phyloP scores from a whole-genome alignment of 2,329 filamentous ascomycete species.

The Trichoderma sp. region DNA sequence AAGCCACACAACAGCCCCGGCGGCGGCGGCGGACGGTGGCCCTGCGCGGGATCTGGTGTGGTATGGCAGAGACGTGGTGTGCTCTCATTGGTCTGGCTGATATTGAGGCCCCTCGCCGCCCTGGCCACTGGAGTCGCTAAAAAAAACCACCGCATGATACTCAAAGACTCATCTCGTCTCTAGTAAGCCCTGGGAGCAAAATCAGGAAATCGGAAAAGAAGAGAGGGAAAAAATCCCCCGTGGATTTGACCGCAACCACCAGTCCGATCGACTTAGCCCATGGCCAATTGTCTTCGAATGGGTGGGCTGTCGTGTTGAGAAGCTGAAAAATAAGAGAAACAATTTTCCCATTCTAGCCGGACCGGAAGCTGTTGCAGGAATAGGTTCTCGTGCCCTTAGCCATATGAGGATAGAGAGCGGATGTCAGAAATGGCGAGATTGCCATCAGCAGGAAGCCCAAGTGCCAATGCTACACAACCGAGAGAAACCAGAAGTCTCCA shows the following conservation, averaged over 20 bases:
- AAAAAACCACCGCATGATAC: slow-evolving; percentile 25
- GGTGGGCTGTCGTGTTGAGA: slow-evolving; percentile 3
- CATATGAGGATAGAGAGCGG: not conserved
- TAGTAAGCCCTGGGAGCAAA: slow-evolving; percentile 23
- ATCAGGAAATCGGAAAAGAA: slow-evolving; percentile 18
- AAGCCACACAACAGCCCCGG: slow-evolving; percentile 22
- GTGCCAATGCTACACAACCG: not conserved
- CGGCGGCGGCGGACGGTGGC: slow-evolving; percentile 27
- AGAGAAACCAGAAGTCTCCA: not conserved
- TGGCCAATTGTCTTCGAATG: not conserved
- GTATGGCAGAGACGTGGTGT: slow-evolving; percentile 44
- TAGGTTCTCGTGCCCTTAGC: not conserved
- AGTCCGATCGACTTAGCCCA: not conserved
- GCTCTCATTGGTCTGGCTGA: slow-evolving; percentile 40
- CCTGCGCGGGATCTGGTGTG: slow-evolving; percentile 33
- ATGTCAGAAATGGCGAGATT: not conserved
- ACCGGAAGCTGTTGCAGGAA: not conserved
- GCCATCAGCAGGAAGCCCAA: not conserved
- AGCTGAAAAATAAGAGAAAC: slow-evolving; percentile 6
- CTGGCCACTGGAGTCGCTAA: slow-evolving; percentile 27
- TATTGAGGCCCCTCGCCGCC: slow-evolving; percentile 30
- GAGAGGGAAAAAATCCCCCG: not conserved
- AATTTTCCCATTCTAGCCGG: not conserved
- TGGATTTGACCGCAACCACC: slow-evolving; percentile 8
- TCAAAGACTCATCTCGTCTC: slow-evolving; percentile 25